Evolutionary conservation across 2,329 filamentous ascomycete genomes (phyloP).

Genomic region (Colletotrichum sp.): DNA sequence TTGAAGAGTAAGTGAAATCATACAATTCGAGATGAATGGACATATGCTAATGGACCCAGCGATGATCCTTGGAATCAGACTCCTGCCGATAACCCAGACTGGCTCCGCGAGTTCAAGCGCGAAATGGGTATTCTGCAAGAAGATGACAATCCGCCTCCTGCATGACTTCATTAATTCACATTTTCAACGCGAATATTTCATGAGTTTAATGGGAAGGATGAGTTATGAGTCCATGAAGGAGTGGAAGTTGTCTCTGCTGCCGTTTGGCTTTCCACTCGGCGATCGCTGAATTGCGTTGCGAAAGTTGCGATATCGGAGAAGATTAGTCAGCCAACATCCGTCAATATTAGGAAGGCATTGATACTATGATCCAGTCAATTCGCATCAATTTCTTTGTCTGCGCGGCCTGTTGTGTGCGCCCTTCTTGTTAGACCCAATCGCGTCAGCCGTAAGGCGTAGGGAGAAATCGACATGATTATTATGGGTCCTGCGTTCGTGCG

Average conservation of each 20-base stretch:
- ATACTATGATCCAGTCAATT: background rate
- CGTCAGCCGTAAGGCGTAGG: background rate
- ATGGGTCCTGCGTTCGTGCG: background rate
- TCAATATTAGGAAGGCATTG: fast-evolving
- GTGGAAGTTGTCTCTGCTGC: background rate
- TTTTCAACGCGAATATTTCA: background rate
- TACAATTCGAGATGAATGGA: background rate
- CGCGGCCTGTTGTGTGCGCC: background rate
- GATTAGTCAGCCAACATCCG: background rate
- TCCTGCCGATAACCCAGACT: constrained; percentile 36
- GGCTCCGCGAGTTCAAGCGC: constrained; percentile 28
- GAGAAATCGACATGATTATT: constrained; percentile 1
- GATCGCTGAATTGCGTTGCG: background rate
- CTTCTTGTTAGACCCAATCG: background rate
- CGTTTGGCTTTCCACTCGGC: background rate
- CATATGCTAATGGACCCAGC: background rate
- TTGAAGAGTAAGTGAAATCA: constrained; percentile 26
- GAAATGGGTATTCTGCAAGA: constrained; percentile 4
- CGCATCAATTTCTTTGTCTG: background rate
- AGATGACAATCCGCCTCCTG: background rate
- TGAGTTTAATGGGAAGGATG: background rate
- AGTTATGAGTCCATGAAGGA: background rate
- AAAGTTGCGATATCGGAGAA: background rate
- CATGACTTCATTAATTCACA: fast-evolving
- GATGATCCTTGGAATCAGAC: constrained; percentile 47